Percentiles rank a stretch among this genome's conserved stretches.
phyloP scores from a whole-genome alignment of 306 rosid genomes.

The Glycine latifolia region DNA sequence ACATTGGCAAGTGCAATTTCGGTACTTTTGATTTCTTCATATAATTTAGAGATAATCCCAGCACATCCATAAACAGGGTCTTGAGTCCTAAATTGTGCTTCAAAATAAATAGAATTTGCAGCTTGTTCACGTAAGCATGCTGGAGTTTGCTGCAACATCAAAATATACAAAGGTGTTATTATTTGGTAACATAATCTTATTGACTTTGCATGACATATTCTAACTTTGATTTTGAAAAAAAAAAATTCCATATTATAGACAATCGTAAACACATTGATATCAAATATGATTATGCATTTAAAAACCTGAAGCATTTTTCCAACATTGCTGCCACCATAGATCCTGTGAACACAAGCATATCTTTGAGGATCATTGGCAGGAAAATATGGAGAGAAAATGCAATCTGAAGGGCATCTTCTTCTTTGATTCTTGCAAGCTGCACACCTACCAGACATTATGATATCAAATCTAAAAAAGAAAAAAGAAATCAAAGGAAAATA shows the following conservation, averaged over 20 bases:
- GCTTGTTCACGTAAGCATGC: slow-evolving; percentile 57
- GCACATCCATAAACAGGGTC: slow-evolving; percentile 82
- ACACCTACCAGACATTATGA: slow-evolving; percentile 56
- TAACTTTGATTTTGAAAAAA: neutral
- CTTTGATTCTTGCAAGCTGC: slow-evolving; percentile 85
- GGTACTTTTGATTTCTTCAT: slow-evolving; percentile 55
- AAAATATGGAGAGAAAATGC: slow-evolving; percentile 78
- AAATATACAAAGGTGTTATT: neutral
- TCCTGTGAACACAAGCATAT: slow-evolving; percentile 74
- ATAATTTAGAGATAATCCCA: slow-evolving; percentile 61
- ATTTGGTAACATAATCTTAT: neutral
- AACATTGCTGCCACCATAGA: slow-evolving; percentile 82
- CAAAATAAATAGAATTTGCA: slow-evolving; percentile 61
- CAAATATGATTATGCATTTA: neutral
- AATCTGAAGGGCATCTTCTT: slow-evolving; percentile 71
- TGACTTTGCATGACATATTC: neutral
- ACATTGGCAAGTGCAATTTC: slow-evolving; percentile 60
- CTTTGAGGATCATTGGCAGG: slow-evolving; percentile 78
- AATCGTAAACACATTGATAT: neutral
- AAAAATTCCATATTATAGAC: neutral
- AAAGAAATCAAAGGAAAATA: slow-evolving; percentile 45
- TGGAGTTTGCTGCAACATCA: slow-evolving; percentile 61
- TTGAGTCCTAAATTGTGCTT: slow-evolving; percentile 67
- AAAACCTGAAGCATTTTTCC: slow-evolving; percentile 78
- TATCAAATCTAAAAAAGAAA: slow-evolving; percentile 21